Evolutionary conservation across 208 protist genomes (phyloP), one percentile per base, ranked within the genome.

Genomic region (Leishmania braziliensis): DNA sequence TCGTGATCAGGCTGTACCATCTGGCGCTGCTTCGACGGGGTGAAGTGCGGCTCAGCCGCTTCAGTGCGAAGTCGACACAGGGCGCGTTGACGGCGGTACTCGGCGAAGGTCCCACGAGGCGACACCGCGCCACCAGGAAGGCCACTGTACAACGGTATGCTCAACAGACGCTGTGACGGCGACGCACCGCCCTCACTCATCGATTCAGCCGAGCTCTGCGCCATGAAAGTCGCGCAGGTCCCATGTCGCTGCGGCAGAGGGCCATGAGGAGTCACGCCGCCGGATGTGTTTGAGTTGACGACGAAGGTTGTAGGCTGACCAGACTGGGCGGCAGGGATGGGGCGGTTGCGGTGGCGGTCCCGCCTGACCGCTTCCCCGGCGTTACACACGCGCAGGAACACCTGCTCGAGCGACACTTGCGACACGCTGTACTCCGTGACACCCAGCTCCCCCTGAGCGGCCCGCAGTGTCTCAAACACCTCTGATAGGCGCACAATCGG

Each of bases 391-490:
- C 85, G 88, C 60, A 96, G 78, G 68, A 96, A 94, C 36, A 95
- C 88, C 69, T 92, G 91, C 83, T 95, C 92, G 43, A 96, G 85
- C 18, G 89, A 92, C 2, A 91, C 90, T 66, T 95, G 93, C 23
- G 84, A 89, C 46, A 96, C 87, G 69, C 84, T 91, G 84, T 96
- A 96, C 78, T 96, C 87, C 16, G 87, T 91, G 71, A 96, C 90
- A 75, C 85, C 82, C 14, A 93, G 83, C 14, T 66, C 39, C 10
- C 77, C 82, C 78, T 91, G 74, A 48, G 88, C 60, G 20, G 70
- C 60, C 76, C 87, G 72, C 20, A 96, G 79, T 60, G 83, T 74
- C 63, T 84, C 75, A 69, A 95, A 95, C 36, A 92, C 79, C 26
- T 85, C 72, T 2, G 89, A 92, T 9, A 94, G 86, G 12, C 75